Conservation (phyloP, 2,329 filamentous ascomycete genomes). For the Pyrenophora graminea region DNA sequence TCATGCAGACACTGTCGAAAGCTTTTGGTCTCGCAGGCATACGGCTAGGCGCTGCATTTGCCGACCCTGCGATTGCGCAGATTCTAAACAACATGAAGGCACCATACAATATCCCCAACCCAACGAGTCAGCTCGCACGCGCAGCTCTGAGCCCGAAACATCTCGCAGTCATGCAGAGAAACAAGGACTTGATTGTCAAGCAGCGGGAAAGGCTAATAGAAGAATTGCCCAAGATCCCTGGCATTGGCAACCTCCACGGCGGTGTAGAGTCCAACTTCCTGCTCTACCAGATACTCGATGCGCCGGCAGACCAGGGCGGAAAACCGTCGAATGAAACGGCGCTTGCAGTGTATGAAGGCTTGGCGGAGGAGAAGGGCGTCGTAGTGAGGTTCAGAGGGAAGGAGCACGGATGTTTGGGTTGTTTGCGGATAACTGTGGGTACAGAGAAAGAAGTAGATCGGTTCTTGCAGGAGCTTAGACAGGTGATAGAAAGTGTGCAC, state of each 20-base stretch:
- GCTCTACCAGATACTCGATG: conserved; percentile 83
- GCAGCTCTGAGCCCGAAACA: conserved; percentile 71
- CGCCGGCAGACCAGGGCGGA: conserved; percentile 58
- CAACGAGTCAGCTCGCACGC: conserved; percentile 79
- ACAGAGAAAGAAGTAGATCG: conserved; percentile 83
- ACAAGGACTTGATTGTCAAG: conserved; percentile 69
- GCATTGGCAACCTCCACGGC: conserved; percentile 80
- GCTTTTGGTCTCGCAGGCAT: conserved; percentile 96
- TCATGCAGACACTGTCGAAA: conserved; percentile 98
- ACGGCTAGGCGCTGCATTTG: conserved; percentile 83
- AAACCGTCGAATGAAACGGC: conserved; percentile 79
- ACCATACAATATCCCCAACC: conserved; percentile 91
- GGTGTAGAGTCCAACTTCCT: conserved; percentile 86
- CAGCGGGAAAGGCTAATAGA: conserved; percentile 77
- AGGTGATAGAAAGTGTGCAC: conserved; percentile 56
- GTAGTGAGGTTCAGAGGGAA: conserved; percentile 93
- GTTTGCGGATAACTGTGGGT: conserved; percentile 87
- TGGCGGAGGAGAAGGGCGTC: conserved; percentile 86
- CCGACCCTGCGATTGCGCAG: conserved; percentile 71
- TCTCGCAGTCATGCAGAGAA: conserved; percentile 71
- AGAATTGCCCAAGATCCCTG: conserved; percentile 74
- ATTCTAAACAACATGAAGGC: conserved; percentile 93
- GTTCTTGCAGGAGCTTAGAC: conserved; percentile 71
- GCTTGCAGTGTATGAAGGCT: conserved; percentile 76
- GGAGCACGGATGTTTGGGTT: conserved; percentile 86